Percentiles rank a stretch among this genome's conserved stretches.
These are phyloP conservation scores for Bryoglossum gracile DNA, from an alignment of 495 filamentous ascomycete genomes.

Conservation along the genomic window DNA sequence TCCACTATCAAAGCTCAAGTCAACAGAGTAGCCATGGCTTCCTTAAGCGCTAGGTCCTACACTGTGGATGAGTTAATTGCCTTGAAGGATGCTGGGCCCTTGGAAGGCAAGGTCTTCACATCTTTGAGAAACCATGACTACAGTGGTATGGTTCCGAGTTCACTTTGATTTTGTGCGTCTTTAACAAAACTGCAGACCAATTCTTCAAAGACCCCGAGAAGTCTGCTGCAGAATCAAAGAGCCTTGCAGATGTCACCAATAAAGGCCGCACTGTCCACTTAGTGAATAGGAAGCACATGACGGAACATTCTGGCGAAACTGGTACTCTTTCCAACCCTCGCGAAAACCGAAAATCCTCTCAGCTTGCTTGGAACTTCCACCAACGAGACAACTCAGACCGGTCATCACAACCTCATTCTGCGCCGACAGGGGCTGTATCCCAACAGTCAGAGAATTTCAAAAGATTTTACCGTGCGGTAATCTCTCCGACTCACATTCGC, in stretches of 20 bases:
- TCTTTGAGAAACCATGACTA: too few species aligned
- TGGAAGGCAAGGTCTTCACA: too few species aligned
- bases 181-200: too few species aligned
- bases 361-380: slow-evolving; percentile 21
- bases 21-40: too few species aligned
- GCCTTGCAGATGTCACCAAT: slow-evolving; percentile 2
- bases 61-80: too few species aligned
- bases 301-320: slow-evolving; percentile 15
- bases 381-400: slow-evolving; percentile 22
- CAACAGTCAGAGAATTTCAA: slow-evolving; percentile 48
- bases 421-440: slow-evolving; percentile 35
- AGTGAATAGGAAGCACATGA: neutral
- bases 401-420: slow-evolving; percentile 34
- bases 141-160: too few species aligned
- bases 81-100: too few species aligned
- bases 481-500: slow-evolving; percentile 46
- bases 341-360: slow-evolving; percentile 1
- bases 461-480: slow-evolving; percentile 48
- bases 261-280: neutral
- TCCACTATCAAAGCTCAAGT: too few species aligned
- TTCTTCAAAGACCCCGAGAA: too few species aligned
- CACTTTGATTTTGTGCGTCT: too few species aligned
- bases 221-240: too few species aligned
- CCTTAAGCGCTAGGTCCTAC: too few species aligned
- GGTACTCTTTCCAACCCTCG: neutral